Conservation (phyloP, 805 yeast species). For the Candida bentonensis region DNA sequence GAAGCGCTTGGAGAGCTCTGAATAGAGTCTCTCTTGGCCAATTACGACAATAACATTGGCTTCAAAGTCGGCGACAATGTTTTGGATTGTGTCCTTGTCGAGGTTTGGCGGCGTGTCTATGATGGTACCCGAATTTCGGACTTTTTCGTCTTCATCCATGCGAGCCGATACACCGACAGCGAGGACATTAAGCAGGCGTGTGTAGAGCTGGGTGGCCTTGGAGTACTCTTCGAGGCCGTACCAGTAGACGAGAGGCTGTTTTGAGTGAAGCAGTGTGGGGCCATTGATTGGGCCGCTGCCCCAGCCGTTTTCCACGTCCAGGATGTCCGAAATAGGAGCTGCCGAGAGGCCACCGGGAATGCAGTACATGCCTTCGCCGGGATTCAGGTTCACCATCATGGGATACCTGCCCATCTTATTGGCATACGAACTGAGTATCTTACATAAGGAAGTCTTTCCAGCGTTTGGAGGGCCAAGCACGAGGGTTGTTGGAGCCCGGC, state of each 20-base stretch:
- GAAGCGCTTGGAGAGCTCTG: constrained; percentile 42
- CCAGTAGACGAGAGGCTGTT: constrained; percentile 74
- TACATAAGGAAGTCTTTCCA: constrained; percentile 70
- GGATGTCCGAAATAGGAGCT: constrained; percentile 63
- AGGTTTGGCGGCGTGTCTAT: constrained; percentile 56
- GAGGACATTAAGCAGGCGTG: constrained; percentile 33
- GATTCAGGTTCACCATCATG: constrained; percentile 64
- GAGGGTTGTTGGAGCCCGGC: constrained; percentile 29
- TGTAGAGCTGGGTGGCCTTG: constrained; percentile 46
- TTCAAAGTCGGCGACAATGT: constrained; percentile 44
- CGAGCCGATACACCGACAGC: constrained; percentile 34
- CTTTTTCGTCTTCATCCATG: constrained; percentile 33
- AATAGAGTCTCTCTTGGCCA: constrained; percentile 59
- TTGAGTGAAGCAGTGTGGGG: constrained; percentile 41
- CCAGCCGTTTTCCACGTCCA: constrained; percentile 67
- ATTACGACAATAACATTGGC: constrained; percentile 50
- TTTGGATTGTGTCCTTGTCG: constrained; percentile 32
- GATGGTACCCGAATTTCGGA: constrained; percentile 39
- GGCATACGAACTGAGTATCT: constrained; percentile 63
- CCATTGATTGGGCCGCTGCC: constrained; percentile 62
- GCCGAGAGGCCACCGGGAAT: constrained; percentile 81
- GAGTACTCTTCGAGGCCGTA: constrained; percentile 53
- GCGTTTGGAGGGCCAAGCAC: constrained; percentile 57
- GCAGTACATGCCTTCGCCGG: constrained; percentile 52
- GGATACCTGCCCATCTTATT: constrained; percentile 58